Evolutionary conservation across 2,329 filamentous ascomycete genomes (phyloP).

Genomic region (Cytospora piceae): DNA sequence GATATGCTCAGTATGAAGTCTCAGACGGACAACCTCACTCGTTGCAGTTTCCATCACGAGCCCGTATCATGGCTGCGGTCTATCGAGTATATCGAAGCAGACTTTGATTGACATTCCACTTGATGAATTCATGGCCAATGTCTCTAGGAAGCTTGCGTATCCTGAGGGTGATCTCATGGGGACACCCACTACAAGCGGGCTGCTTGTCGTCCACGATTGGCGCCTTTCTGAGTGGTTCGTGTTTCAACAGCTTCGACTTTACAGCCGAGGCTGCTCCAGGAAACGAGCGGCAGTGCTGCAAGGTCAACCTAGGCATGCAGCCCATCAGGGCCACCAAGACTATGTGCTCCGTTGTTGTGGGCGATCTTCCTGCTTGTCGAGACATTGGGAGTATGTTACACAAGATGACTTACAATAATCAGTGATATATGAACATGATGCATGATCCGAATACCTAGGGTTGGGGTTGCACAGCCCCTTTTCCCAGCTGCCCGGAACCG

Average conservation of each 20-base stretch:
- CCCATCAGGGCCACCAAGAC: no score
- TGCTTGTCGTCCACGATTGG: not conserved
- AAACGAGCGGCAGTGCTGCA: no score
- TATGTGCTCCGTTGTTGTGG: no score
- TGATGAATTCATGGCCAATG: not conserved
- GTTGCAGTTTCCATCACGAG: not conserved
- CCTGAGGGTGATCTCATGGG: not conserved
- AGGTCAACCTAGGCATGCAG: no score
- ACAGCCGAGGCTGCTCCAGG: no score
- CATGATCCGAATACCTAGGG: no score
- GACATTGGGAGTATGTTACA: no score
- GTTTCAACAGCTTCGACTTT: no score
- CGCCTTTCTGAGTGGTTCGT: not conserved
- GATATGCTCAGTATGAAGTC: no score
- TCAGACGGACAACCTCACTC: not conserved
- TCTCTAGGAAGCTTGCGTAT: not conserved
- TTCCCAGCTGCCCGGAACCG: constrained; percentile 19
- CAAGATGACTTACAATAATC: not conserved
- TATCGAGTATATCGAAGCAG: not conserved
- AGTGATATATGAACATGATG: not conserved
- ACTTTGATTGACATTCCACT: not conserved
- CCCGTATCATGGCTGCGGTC: not conserved
- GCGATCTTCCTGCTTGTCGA: no score
- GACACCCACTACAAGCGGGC: no score
- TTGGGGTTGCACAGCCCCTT: constrained; percentile 11